These are phyloP conservation scores for Ogataea ganodermae DNA, from an alignment of 805 yeast species.

Conservation along the genomic window DNA sequence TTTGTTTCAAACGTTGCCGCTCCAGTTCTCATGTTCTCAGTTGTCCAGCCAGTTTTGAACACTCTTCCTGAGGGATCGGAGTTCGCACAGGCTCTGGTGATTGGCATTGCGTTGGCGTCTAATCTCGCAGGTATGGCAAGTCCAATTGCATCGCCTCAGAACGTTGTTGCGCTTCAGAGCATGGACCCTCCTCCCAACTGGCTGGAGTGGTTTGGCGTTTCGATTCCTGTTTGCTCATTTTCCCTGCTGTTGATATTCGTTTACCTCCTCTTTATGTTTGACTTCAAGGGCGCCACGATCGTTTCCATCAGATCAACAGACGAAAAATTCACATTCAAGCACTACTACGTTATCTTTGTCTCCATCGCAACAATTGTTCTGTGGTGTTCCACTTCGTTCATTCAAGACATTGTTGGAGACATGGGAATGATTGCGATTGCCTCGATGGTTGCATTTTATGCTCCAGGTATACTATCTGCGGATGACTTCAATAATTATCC, in stretches of 20 bases:
- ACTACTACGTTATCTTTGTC: conserved; percentile 71
- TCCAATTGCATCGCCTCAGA: conserved; percentile 97
- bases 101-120: conserved; percentile 92
- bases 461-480: conserved; percentile 80
- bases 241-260: conserved; percentile 72
- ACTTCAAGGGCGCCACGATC: conserved; percentile 44
- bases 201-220: conserved; percentile 91
- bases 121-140: conserved; percentile 97
- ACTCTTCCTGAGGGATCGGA: conserved; percentile 77
- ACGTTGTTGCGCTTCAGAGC: conserved; percentile 82
- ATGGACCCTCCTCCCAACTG: conserved; percentile 85
- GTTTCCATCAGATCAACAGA: conserved; percentile 62
- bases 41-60: conserved; percentile 85
- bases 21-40: conserved; percentile 89
- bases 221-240: conserved; percentile 75
- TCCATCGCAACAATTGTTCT: conserved; percentile 72
- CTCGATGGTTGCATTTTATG: conserved; percentile 90
- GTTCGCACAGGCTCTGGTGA: conserved; percentile 78
- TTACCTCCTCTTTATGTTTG: conserved; percentile 64
- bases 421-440: conserved; percentile 95
- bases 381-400: conserved; percentile 86
- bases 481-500: conserved; percentile 95
- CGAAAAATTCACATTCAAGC: conserved; percentile 70
- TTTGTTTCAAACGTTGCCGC: conserved; percentile 98
- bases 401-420: conserved; percentile 79